Evolutionary conservation across 2,329 filamentous ascomycete species (phyloP).

Genomic region (Escovopsis sp.): DNA sequence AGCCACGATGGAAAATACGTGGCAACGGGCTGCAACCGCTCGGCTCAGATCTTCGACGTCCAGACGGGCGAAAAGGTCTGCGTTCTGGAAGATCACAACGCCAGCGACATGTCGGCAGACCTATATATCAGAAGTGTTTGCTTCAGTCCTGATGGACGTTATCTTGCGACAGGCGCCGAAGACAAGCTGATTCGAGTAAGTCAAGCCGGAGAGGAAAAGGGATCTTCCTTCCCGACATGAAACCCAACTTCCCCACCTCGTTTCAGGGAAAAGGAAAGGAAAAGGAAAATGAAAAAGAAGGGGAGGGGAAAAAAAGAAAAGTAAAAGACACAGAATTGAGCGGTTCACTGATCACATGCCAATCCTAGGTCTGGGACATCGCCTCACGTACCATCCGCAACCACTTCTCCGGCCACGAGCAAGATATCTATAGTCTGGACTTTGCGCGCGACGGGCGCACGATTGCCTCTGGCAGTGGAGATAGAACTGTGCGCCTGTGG

Average conservation of each 20-base stretch:
- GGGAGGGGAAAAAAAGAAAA: no score
- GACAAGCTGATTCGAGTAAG: constrained; percentile 91
- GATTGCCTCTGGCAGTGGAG: constrained; percentile 89
- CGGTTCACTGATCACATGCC: no score
- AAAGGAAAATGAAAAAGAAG: no score
- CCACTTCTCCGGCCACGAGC: constrained; percentile 91
- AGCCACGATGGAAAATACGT: constrained; percentile 91
- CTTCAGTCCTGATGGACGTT: constrained; percentile 92
- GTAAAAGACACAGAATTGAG: constrained; percentile 6
- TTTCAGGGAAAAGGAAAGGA: no score
- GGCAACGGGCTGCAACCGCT: constrained; percentile 91
- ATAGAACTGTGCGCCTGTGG: constrained; percentile 90
- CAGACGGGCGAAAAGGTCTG: constrained; percentile 74
- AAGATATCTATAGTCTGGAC: constrained; percentile 95
- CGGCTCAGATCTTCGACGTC: constrained; percentile 98
- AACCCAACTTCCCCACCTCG: no score
- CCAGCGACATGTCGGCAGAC: constrained; percentile 68
- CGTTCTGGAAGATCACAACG: constrained; percentile 74
- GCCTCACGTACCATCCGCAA: constrained; percentile 67
- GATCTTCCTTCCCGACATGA: no score
- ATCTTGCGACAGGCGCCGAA: constrained; percentile 88
- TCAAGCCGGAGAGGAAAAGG: no score
- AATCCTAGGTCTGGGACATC: constrained; percentile 99
- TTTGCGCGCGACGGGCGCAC: constrained; percentile 87
- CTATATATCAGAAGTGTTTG: constrained; percentile 96